These are phyloP conservation scores for Fomitopsis pinicola DNA, from an alignment of 1,284 basidiomycete genomes.

Conservation along the genomic window DNA sequence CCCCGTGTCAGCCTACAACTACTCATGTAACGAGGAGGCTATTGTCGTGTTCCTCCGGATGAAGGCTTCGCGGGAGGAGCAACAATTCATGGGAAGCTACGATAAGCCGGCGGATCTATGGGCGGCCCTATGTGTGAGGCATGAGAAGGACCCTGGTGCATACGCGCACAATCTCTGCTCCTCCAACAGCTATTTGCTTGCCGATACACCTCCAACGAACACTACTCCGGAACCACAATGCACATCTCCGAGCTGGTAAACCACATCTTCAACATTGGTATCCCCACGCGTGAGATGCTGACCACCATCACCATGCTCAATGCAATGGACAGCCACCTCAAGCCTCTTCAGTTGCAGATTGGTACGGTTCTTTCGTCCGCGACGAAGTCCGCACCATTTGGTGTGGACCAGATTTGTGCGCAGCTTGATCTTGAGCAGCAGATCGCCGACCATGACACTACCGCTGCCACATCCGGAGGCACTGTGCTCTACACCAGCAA, in stretches of 20 bases:
- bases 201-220: not conserved
- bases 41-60: too few relatives aligned
- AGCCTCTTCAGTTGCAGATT: constrained; percentile 6
- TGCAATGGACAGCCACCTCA: constrained; percentile 1
- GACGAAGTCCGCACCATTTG: constrained; percentile 1
- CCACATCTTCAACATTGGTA: constrained; percentile 11
- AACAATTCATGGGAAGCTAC: too few relatives aligned
- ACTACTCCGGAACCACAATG: constrained; percentile 2
- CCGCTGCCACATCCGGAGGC: not conserved
- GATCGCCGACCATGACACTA: not conserved
- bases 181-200: constrained; percentile 9
- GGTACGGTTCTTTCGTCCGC: not conserved
- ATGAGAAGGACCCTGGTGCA: constrained; percentile 8
- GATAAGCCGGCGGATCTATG: not conserved
- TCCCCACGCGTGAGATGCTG: constrained; percentile 5
- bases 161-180: constrained; percentile 10
- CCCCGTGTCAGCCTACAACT: not conserved
- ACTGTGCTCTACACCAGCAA: not conserved
- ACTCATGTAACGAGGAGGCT: not conserved
- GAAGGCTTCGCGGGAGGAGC: too few relatives aligned
- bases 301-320: constrained; percentile 7
- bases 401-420: too few relatives aligned
- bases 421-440: constrained; percentile 9
- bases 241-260: constrained; percentile 1
- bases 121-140: constrained; percentile 3